phyloP scores from a whole-genome alignment of 2,329 filamentous ascomycete genomes.

The Penicillium sp. region DNA sequence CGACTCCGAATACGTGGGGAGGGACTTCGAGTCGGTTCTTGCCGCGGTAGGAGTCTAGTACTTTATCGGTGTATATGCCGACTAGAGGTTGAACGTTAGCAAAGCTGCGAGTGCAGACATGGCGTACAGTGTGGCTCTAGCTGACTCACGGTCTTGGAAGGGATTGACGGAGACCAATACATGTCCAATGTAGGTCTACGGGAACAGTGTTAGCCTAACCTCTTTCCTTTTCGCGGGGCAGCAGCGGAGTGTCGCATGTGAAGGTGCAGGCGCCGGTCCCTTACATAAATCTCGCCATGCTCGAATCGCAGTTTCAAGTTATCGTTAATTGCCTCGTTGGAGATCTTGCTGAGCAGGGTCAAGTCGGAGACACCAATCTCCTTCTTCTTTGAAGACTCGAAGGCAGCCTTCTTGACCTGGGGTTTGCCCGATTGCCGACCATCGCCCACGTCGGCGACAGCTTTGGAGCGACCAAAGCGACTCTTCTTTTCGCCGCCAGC shows the following conservation, averaged over 20 bases:
- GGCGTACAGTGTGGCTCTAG: neutral
- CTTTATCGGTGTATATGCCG: slow-evolving; percentile 95
- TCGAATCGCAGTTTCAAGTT: slow-evolving; percentile 98
- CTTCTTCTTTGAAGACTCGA: slow-evolving; percentile 97
- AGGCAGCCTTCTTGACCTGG: slow-evolving; percentile 92
- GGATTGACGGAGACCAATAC: slow-evolving; percentile 99
- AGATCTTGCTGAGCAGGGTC: slow-evolving; percentile 96
- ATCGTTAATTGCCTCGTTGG: slow-evolving; percentile 98
- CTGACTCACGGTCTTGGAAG: slow-evolving; percentile 78
- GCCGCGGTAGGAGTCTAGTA: slow-evolving; percentile 90
- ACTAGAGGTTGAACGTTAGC: slow-evolving; percentile 55
- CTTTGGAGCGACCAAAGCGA: slow-evolving; percentile 49
- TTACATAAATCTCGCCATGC: slow-evolving; percentile 90
- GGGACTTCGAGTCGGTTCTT: slow-evolving; percentile 95
- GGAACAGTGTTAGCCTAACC: slow-evolving; percentile 16
- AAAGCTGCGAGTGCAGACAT: slow-evolving; percentile 17
- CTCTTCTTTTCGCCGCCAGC: slow-evolving; percentile 48
- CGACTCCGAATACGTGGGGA: slow-evolving; percentile 96
- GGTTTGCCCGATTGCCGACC: slow-evolving; percentile 56
- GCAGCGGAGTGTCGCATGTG: neutral
- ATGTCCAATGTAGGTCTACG: slow-evolving; percentile 94
- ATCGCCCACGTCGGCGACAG: slow-evolving; percentile 46
- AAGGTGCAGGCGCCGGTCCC: slow-evolving; percentile 30
- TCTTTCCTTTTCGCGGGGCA: too few species aligned
- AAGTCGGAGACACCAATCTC: slow-evolving; percentile 98